Evolutionary conservation across 106 monocot species (phyloP).

Genomic region (Acanthochlamys bracteata): DNA sequence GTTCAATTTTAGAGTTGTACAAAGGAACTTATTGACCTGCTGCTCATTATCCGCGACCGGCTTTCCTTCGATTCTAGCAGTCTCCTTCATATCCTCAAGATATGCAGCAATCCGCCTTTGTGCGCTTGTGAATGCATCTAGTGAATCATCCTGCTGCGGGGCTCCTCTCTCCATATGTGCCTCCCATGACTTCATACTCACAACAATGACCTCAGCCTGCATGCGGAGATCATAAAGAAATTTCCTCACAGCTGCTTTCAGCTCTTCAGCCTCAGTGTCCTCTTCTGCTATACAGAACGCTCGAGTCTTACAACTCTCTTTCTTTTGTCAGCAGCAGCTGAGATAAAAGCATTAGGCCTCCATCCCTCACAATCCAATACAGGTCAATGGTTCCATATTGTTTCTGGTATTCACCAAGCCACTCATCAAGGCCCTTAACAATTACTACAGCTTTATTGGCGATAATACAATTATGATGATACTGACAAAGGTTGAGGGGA

Average conservation of each 20-base stretch:
- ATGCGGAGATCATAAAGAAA: conserved; percentile 92
- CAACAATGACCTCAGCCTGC: conserved; percentile 94
- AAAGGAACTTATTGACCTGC: conserved; percentile 88
- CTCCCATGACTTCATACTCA: conserved; percentile 86
- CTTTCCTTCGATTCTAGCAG: conserved; percentile 52
- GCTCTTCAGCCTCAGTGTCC: conserved; percentile 83
- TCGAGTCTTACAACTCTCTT: conserved; percentile 92
- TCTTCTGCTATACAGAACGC: conserved; percentile 99
- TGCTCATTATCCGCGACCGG: conserved; percentile 66
- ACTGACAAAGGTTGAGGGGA: conserved; percentile 87
- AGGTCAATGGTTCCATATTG: conserved; percentile 96
- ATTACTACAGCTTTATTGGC: conserved; percentile 98
- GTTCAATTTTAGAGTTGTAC: conserved; percentile 84
- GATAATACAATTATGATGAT: conserved; percentile 93
- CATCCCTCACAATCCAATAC: conserved; percentile 98
- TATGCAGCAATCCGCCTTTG: conserved; percentile 54
- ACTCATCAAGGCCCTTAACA: conserved; percentile 95
- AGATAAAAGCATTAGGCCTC: conserved; percentile 91
- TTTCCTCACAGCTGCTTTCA: conserved; percentile 88
- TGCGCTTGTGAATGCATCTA: conserved; percentile 63
- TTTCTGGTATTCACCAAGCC: conserved; percentile 94
- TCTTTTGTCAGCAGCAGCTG: conserved; percentile 92
- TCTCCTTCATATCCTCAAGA: conserved; percentile 67
- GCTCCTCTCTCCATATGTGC: conserved; percentile 36
- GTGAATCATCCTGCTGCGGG: conserved; percentile 56